phyloP scores from a whole-genome alignment of 768 basidiomycete species.

The Pulveroboletus sp. region DNA sequence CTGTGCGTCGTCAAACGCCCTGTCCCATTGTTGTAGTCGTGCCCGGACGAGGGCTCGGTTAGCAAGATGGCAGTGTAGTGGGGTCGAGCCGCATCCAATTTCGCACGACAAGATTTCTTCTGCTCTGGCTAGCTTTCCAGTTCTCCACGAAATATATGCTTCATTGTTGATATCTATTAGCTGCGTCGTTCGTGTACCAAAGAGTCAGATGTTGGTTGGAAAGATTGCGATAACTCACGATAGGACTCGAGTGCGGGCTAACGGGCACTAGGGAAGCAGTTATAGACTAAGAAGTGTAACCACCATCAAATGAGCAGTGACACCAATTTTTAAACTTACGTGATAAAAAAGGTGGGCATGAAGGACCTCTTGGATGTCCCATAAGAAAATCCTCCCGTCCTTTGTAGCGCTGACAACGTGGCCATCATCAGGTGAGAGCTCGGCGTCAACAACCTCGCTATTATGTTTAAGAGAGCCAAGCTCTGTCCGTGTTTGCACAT shows the following conservation, averaged over 20 bases:
- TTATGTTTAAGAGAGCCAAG: conserved; percentile 9
- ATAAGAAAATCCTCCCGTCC: conserved; percentile 10
- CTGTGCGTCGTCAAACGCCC: conserved; percentile 13
- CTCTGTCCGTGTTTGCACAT: conserved; percentile 2
- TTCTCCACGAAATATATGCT: conserved; percentile 11
- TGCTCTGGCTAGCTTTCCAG: conserved; percentile 1
- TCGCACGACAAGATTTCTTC: conserved; percentile 17
- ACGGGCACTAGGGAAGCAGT: not conserved
- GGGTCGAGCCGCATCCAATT: not conserved
- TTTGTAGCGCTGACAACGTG: conserved; percentile 3
- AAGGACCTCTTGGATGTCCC: conserved; percentile 13
- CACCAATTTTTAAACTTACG: not conserved
- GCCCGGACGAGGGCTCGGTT: conserved; percentile 16
- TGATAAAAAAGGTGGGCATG: conserved; percentile 7
- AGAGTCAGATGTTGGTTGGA: conserved; percentile 1
- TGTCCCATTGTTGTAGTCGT: conserved; percentile 5
- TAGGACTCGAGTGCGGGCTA: not conserved
- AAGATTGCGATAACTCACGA: conserved; percentile 3
- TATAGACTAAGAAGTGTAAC: conserved; percentile 8
- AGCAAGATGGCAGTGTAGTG: conserved; percentile 2
- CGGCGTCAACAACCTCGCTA: conserved; percentile 9
- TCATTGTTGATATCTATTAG: conserved; percentile 11
- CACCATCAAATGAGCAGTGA: not conserved
- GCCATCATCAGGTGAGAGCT: conserved; percentile 15
- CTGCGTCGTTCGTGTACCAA: not conserved